Conservation (phyloP, 805 yeast species). For the Pichia scutulata region DNA sequence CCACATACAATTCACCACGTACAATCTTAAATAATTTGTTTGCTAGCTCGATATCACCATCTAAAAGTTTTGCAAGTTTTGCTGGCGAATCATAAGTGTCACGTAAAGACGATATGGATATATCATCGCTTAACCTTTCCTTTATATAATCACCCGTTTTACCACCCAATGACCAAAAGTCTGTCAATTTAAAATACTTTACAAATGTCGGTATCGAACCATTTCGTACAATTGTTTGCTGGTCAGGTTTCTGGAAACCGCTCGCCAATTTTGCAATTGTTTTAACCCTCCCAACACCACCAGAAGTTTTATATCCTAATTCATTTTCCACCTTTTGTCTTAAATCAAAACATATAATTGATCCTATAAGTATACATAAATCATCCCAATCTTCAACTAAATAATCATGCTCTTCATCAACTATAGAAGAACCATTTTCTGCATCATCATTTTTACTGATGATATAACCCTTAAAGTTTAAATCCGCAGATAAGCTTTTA, state of each 20-base stretch:
- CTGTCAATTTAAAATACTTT: slow-evolving; percentile 53
- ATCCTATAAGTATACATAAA: slow-evolving; percentile 57
- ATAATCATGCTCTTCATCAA: neutral
- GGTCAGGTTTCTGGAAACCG: slow-evolving; percentile 76
- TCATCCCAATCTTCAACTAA: slow-evolving; percentile 70
- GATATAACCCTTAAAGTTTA: slow-evolving; percentile 27
- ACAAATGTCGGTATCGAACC: slow-evolving; percentile 45
- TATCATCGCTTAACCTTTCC: slow-evolving; percentile 32
- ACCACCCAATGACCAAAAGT: slow-evolving; percentile 90
- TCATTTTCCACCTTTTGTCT: slow-evolving; percentile 44
- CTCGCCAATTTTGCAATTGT: slow-evolving; percentile 82
- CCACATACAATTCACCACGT: slow-evolving; percentile 52
- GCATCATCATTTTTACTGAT: slow-evolving; percentile 16
- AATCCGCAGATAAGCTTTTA: slow-evolving; percentile 22
- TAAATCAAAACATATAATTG: slow-evolving; percentile 46
- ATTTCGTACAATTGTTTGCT: slow-evolving; percentile 67
- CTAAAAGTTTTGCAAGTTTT: slow-evolving; percentile 28
- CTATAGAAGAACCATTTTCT: slow-evolving; percentile 14
- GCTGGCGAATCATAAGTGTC: slow-evolving; percentile 34
- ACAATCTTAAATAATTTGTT: slow-evolving; percentile 50
- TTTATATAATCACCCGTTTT: slow-evolving; percentile 61
- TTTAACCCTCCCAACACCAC: slow-evolving; percentile 75
- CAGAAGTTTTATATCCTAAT: slow-evolving; percentile 80
- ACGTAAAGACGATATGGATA: slow-evolving; percentile 41
- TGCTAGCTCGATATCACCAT: slow-evolving; percentile 43